phyloP scores from a whole-genome alignment of 140 eudicot genomes.

The Anethum foeniculum region DNA sequence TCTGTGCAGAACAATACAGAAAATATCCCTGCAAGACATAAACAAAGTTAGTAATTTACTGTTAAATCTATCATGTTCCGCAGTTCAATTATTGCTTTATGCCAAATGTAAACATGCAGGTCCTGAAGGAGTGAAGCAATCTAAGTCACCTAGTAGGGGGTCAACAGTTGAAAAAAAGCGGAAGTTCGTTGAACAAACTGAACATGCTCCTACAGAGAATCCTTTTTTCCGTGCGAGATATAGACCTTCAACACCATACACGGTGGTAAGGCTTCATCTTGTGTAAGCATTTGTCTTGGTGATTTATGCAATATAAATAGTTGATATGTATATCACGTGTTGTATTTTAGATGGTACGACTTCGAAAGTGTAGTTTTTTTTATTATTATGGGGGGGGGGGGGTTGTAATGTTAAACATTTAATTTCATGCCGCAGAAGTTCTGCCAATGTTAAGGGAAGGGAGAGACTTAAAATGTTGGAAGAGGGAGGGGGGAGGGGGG shows the following conservation, averaged over 20 bases:
- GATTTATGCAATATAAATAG: not conserved
- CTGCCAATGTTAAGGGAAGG: no score
- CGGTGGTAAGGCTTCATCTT: not conserved
- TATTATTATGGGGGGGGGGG: no score
- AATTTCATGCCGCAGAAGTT: no score
- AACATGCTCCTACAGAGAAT: not conserved
- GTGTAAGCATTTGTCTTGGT: not conserved
- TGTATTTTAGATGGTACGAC: not conserved
- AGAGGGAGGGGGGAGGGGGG: no score
- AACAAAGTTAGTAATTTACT: not conserved
- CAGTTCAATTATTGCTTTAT: not conserved
- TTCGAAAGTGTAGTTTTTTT: not conserved
- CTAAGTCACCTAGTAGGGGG: not conserved
- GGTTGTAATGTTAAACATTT: no score
- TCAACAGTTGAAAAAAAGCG: not conserved
- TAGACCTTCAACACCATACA: conserved; percentile 2
- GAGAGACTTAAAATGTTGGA: no score
- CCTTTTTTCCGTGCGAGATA: not conserved
- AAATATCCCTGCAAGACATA: not conserved
- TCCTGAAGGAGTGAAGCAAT: not conserved
- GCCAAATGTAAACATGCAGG: not conserved
- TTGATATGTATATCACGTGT: not conserved
- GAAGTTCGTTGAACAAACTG: not conserved
- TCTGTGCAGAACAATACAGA: not conserved
- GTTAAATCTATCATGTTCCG: not conserved